These are phyloP conservation scores for Solanum hybrid DNA, from an alignment of 305 asterid genomes.

Conservation along the genomic window DNA sequence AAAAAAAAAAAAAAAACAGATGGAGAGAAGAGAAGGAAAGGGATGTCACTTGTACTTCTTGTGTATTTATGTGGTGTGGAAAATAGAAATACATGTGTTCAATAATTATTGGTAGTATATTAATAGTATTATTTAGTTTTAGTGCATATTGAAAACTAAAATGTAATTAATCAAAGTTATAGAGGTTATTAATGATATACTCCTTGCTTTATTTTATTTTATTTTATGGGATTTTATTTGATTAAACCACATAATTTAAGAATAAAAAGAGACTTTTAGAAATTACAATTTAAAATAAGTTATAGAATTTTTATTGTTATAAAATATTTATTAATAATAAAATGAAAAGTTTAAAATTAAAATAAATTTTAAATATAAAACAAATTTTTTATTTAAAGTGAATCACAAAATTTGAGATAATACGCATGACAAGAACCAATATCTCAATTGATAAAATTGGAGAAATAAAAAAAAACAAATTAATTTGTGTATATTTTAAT, in stretches of 20 bases:
- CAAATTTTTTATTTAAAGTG: not conserved
- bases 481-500: not conserved
- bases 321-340: too few relatives aligned
- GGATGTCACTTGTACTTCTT: not conserved
- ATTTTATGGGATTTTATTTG: not conserved
- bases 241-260: not conserved
- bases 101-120: not conserved
- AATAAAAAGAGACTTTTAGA: not conserved
- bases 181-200: not conserved
- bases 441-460: not conserved
- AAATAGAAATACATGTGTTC: not conserved
- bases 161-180: not conserved
- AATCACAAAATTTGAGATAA: not conserved
- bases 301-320: not conserved
- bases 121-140: not conserved
- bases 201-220: not conserved
- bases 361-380: too few relatives aligned
- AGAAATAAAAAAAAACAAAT: not conserved
- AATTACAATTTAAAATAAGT: not conserved
- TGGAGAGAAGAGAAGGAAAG: not conserved
- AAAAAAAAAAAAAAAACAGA: not conserved
- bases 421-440: not conserved
- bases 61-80: not conserved
- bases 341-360: too few relatives aligned
- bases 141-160: not conserved